Evolutionary conservation across 2,329 filamentous ascomycete species (phyloP), one percentile per base, ranked within the genome.

Genomic region (Purpureocillium takamizusanense): DNA sequence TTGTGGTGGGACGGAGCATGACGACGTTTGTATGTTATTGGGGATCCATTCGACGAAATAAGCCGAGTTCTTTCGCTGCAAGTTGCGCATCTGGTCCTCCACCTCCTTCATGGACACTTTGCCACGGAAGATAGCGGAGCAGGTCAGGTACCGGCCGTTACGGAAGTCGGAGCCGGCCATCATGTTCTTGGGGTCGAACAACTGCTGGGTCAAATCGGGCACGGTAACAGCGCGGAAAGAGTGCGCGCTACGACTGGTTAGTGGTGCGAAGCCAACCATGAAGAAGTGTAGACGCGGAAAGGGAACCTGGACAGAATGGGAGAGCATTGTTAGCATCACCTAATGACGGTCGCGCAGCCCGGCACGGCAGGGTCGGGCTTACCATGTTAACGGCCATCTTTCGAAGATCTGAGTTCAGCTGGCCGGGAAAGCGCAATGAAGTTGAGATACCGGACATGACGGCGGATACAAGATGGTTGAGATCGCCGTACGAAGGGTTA

Each of bases 101-200:
- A 98, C 92, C 75, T 98, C 92, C 81, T 97, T 97, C 92, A 97
- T 97, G 65, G 90, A 94, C 64, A 98, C 87, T 78, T 95, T 95
- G 62, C 92, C 92, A 70, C 92, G 92, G 87, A 98, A 98, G 72
- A 98, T 95, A 65, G 92, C 89, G 67, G 84, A 97, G 83, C 92
- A 98, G 55, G 92, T 98, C 61, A 98, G 81, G 78, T 98, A 98
- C 60, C 92, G 92, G 67, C 92, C 92, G 70, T 97, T 98, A 60
- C 92, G 87, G 88, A 98, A 98, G 76, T 98, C 92, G 49, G 89
- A 94, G 51, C 92, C 92, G 72, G 92, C 92, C 92, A 98, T 98
- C 90, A 98, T 98, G 83, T 98, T 98, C 88, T 97, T 98, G 61
- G 92, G 90, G 76, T 98, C 92, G 77, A 94, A 98, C 88, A 98